phyloP scores from a whole-genome alignment of 768 basidiomycete genomes.

The Hirschioporus abietinus region DNA sequence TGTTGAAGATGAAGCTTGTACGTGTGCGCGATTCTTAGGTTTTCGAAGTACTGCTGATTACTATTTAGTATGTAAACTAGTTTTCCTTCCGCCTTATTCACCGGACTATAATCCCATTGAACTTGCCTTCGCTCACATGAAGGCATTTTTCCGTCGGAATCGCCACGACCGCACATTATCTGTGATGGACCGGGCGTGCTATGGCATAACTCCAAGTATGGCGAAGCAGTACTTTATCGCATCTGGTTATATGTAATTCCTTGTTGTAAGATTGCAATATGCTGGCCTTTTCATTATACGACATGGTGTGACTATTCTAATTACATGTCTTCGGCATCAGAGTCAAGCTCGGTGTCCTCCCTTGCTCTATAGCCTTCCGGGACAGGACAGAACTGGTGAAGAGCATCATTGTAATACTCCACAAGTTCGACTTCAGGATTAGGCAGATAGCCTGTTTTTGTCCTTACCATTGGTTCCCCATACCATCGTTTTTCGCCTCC shows the following conservation, averaged over 20 bases:
- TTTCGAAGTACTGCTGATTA: not conserved
- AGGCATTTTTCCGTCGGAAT: constrained; percentile 16
- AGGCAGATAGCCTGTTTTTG: too few relatives aligned
- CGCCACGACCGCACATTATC: not conserved
- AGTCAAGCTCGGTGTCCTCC: too few relatives aligned
- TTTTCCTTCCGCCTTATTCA: constrained; percentile 30
- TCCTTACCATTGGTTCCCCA: too few relatives aligned
- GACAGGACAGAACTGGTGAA: too few relatives aligned
- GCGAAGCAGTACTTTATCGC: not conserved
- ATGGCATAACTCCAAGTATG: not conserved
- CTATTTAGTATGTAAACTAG: not conserved
- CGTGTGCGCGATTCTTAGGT: not conserved
- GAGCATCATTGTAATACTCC: too few relatives aligned
- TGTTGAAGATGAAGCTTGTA: constrained; percentile 20
- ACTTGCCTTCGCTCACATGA: constrained; percentile 24
- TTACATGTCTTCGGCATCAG: too few relatives aligned
- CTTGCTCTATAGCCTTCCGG: too few relatives aligned
- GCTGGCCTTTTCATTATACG: too few relatives aligned
- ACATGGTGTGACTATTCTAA: too few relatives aligned
- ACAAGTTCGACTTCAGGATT: too few relatives aligned
- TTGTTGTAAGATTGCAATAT: too few relatives aligned
- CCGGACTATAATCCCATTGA: constrained; percentile 36
- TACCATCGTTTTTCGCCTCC: too few relatives aligned
- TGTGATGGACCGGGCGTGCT: not conserved
- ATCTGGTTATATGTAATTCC: not conserved